Base-by-base conservation (phyloP, 108 stramenopile genomes). In the Cyclotella kingstonii region DNA sequence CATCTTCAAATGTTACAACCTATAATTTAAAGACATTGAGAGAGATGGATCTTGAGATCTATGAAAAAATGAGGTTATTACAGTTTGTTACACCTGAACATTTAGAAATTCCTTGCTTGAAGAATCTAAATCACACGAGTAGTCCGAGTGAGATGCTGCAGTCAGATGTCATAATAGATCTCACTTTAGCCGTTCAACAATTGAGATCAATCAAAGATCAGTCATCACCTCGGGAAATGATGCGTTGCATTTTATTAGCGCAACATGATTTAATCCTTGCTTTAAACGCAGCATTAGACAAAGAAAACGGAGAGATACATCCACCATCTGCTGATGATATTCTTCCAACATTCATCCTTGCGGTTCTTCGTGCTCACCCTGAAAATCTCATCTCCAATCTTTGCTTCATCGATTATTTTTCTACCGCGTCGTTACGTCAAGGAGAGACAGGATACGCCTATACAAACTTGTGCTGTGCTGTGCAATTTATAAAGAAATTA, bases 381-480 rank as follows among this genome's bases (percentile, higher is more conserved):
- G 31, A 30, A 23, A 46, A 60, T 14, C 51, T 93, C 18, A 28
- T 69, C 12, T 53, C 40, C 8, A 74, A 81, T 68, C 54, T 93
- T 12, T 55, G 62, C 34, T 68, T 90, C 41, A 67, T 93, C 44
- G 89, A 90, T 61, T 28, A 33, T 4, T 90, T 90, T 83, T 73
- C 86, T 10, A 41, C 73, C 14, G 62, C 55, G 12, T 74, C 85
- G 50, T 66, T 87, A 41, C 38, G 88, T 35, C 62, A 85, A 42
- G 88, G 88, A 30, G 88, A 93, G 67, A 81, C 86, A 22, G 91
- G 87, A 40, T 93, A 93, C 68, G 88, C 89, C 1, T 90, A 73
- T 45, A 93, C 91, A 10, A 90, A 86, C 40, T 58, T 93, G 14
- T 93, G 85, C 39, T 81, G 88, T 30, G 91, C 91, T 14, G 81